Evolutionary conservation across 176 grass and related monocot species (phyloP).

Genomic region (Panicum miliaceum): DNA sequence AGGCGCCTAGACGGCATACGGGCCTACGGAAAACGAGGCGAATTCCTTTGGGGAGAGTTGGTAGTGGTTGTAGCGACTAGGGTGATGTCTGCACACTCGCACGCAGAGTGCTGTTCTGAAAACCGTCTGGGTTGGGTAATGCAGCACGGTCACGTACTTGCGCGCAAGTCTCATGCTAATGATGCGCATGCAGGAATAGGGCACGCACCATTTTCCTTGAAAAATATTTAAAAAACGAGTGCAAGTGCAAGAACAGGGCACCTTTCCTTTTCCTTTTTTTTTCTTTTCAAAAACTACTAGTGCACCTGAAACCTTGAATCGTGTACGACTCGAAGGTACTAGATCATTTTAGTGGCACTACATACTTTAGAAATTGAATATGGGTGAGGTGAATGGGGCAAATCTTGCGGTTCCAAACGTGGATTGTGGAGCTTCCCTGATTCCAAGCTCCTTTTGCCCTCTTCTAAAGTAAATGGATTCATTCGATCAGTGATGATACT

Average conservation of each 20-base stretch:
- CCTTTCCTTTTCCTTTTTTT: not conserved
- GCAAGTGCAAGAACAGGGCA: not conserved
- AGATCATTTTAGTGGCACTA: not conserved
- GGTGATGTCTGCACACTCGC: slow-evolving; percentile 40
- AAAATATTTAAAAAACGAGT: not conserved
- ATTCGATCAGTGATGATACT: not conserved
- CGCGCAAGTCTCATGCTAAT: slow-evolving; percentile 32
- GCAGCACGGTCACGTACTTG: slow-evolving; percentile 58
- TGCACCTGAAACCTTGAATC: slow-evolving; percentile 17
- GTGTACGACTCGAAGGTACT: slow-evolving; percentile 10
- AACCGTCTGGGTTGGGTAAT: slow-evolving; percentile 11
- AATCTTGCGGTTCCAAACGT: not conserved
- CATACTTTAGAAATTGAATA: not conserved
- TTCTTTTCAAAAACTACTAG: not conserved
- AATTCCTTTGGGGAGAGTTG: slow-evolving; percentile 24
- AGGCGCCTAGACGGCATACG: slow-evolving; percentile 40
- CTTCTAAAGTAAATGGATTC: not conserved
- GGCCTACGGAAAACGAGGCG: slow-evolving; percentile 27
- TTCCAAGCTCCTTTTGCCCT: not conserved
- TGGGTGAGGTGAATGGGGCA: not conserved
- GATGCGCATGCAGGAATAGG: slow-evolving; percentile 45
- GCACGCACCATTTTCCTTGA: not conserved
- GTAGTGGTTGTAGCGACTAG: not conserved
- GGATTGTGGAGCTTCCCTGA: not conserved
- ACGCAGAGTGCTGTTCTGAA: slow-evolving; percentile 3